phyloP scores from a whole-genome alignment of 176 grass and related monocot genomes.

The Phyllostachys edulis region DNA sequence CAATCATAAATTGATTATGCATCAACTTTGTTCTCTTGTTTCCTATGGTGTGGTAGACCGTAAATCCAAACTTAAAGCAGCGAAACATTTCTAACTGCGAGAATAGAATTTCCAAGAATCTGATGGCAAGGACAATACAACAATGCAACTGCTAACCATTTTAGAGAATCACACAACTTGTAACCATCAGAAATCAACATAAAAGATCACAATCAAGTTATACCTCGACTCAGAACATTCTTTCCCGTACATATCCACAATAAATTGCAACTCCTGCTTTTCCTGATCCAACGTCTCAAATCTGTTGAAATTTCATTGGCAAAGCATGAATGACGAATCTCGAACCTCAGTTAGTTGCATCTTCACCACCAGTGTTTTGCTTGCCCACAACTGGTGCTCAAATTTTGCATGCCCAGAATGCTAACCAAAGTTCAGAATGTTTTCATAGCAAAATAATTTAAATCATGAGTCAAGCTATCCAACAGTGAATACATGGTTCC shows the following conservation, averaged over 20 bases:
- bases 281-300: slow-evolving; percentile 74
- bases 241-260: slow-evolving; percentile 78
- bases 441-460: background rate
- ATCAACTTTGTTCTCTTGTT: slow-evolving; percentile 4
- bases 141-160: background rate
- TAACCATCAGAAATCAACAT: slow-evolving; percentile 5
- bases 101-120: slow-evolving; percentile 3
- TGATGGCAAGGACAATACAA: background rate
- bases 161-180: slow-evolving; percentile 9
- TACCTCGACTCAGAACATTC: slow-evolving; percentile 85
- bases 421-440: background rate
- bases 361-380: background rate
- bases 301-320: slow-evolving; percentile 49
- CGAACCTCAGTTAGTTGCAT: slow-evolving; percentile 1
- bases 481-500: background rate
- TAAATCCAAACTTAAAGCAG: slow-evolving; percentile 13
- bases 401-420: background rate
- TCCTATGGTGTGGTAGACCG: background rate
- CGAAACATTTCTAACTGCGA: slow-evolving; percentile 4
- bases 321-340: slow-evolving; percentile 22
- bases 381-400: background rate
- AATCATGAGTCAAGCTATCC: background rate
- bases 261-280: slow-evolving; percentile 75
- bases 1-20: background rate
- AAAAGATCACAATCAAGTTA: slow-evolving; percentile 10